Evolutionary conservation across 2,329 filamentous ascomycete genomes (phyloP), one percentile per base, ranked within the genome.

Genomic region (Aspergillus vadensis): DNA sequence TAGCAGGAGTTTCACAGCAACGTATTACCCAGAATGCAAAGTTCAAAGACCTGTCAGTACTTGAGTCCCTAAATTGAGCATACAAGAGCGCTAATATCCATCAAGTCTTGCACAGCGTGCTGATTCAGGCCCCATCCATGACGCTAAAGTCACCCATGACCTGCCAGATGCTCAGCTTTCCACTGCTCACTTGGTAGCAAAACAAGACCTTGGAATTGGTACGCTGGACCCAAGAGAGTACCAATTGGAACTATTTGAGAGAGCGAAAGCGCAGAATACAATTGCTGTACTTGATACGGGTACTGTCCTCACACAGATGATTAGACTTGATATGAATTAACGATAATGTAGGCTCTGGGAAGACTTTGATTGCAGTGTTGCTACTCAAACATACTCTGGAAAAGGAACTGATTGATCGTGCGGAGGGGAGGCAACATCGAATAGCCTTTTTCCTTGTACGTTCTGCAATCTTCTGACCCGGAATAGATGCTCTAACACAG

Each of bases 211-310:
- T 5, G 76, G 76, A 2, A 69, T 76, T 38, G 91, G 92, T 56
- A 92, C 95, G 61, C 84, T 87, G 10, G 89, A 87, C 56, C 91
- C 93, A 0, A 85, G 94, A 52, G 92, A 97, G 69, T 99, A 98
- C 70, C 95, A 99, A 74, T 80, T 91, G 12, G 94, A 98, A 72
- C 83, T 99, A 0, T 98, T 95, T 70, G 91, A 97, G 74, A 86
- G 86, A 64, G 94, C 95, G 4, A 97, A 95, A 71, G 72, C 84
- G 55, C 85, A 88, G 67, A 99, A 99, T 71, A 90, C 89, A 7
- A 96, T 99, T 67, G 93, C 95, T 0, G 95, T 99, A 1, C 83
- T 98, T 1, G 92, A 96, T 70, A 97, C 94, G n/a, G 92, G 87
- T 88, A 72, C 55, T 9, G 21, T 4, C 19, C 4, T 25, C 12